Evolutionary conservation across 2,329 filamentous ascomycete species (phyloP), one percentile per base, ranked within the genome.

Genomic region (Catunica adiposa): DNA sequence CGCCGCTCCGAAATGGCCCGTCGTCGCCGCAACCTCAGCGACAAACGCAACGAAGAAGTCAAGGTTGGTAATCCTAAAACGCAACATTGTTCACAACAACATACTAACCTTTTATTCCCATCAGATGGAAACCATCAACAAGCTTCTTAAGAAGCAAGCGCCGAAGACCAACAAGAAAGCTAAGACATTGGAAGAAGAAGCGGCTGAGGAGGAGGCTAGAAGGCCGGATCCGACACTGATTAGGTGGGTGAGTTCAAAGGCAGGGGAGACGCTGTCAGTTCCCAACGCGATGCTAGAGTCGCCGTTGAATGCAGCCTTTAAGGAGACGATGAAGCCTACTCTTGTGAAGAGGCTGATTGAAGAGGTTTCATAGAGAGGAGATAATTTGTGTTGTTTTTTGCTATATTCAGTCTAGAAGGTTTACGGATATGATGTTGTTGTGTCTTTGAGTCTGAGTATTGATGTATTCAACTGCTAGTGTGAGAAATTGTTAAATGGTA

Each of bases 91-190:
- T 25, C 14, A 4, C 37, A 17, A n/a, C n/a, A n/a, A n/a, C 15
- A 25, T 38, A 31, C 46, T 56, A 56, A 58, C 50, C 26, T 7
- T 17, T 7, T 7, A 37, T 11, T 29, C 37, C 8, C 23, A 26
- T 53, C 62, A 89, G 85, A 86, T 88, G 78, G 86, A 90, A 72
- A 92, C 86, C 0, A 90, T 92, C 76, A 89, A 92, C 72, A 89
- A 89, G 63, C 79, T 92, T 1, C 79, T 92, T 54, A 89, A 89
- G 68, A 89, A 89, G 65, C 86, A 89, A 66, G 84, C 86, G 1
- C 83, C 86, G 23, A 89, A 90, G 67, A 79, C 79, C 56, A 83
- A 77, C 61, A 71, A 73, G 60, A 78, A 76, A 61, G 73, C 67
- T 31, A 73, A 65, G 47, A 66, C 63, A 58, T 70, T 60, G 58